Evolutionary conservation across 306 rosid species (phyloP).

Genomic region (Acacia acuminata): DNA sequence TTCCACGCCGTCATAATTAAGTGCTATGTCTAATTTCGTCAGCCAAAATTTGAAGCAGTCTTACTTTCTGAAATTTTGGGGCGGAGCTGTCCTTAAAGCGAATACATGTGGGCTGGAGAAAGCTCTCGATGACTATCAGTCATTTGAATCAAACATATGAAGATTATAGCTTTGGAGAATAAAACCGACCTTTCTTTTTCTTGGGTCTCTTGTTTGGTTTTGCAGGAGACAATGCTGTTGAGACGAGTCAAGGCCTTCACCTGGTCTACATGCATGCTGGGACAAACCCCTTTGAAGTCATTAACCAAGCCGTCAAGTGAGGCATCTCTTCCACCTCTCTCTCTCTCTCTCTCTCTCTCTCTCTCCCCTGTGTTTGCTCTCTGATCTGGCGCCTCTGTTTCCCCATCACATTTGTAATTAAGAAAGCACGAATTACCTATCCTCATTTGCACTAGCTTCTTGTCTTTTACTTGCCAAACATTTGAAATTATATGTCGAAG

Average conservation of each 20-base stretch:
- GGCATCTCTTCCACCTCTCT: constrained; percentile 20
- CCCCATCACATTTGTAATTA: not conserved
- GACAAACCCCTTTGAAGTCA: constrained; percentile 89
- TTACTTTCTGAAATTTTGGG: constrained; percentile 37
- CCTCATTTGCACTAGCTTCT: not conserved
- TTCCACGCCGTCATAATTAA: constrained; percentile 37
- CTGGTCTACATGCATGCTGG: constrained; percentile 94
- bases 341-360: too few relatives aligned
- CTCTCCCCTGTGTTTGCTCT: not conserved
- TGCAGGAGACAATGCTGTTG: constrained; percentile 88
- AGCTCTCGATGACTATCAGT: constrained; percentile 40
- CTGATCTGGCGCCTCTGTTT: not conserved
- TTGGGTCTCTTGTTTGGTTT: constrained; percentile 70
- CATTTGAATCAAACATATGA: constrained; percentile 55
- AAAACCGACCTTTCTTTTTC: constrained; percentile 50
- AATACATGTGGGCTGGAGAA: constrained; percentile 54
- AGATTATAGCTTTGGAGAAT: constrained; percentile 61
- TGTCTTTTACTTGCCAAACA: not conserved
- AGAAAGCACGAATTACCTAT: too few relatives aligned
- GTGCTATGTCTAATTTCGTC: constrained; percentile 43
- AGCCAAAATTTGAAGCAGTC: constrained; percentile 42
- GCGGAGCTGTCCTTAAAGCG: constrained; percentile 54
- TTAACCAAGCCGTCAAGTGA: constrained; percentile 86
- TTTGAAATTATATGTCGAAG: not conserved
- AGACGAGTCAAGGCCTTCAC: constrained; percentile 86